Evolutionary conservation across 2,329 filamentous ascomycete genomes (phyloP), one percentile per base, ranked within the genome.

Genomic region (Aureobasidium sp.): DNA sequence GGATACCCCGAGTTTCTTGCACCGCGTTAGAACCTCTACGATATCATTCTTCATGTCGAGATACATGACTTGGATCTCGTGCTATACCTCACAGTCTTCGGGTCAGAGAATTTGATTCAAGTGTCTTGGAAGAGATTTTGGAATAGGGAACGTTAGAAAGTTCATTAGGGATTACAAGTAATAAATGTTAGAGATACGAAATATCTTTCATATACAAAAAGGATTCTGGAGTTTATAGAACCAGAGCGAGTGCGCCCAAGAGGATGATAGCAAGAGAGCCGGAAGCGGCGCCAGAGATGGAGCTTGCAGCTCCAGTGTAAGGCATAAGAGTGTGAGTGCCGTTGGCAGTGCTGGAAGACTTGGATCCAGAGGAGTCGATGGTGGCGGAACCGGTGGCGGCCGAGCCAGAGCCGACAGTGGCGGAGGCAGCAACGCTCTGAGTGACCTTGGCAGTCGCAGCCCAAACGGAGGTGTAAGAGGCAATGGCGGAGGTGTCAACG

Each of bases 261-360:
- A 57, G 54, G 31, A 57, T 40, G 27, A 31, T 19, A 29, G 54
- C 54, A 46, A 57, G 27, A 37, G 54, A 57, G 27, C 54, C 54
- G 31, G 54, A 29, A 29, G 46, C 42, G 42, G 54, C 54, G 42
- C 54, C 54, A 57, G 54, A 46, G 4, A 57, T 33, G 29, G 54
- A 46, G 54, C 54, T 57, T 19, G 54, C 54, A 17, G 54, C 54
- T 38, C 54, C 54, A 45, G 42, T 57, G 54, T 57, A 57, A 38
- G 54, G 54, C 40, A 57, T 57, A 17, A 57, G 27, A 19, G 40
- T 25, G 27, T 57, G 40, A 21, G 54, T 57, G 42, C 54, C 54
- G 54, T 57, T 59, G 27, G 59, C 27, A 40, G 63, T 38, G 43
- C 50, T 31, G n/a, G 63, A 61, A 45, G 61, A 51, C 27, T 61